Percentiles rank a stretch among this genome's conserved stretches.
Evolutionary conservation across 306 rosid species (phyloP).

Genomic region (Lotus japonicus): DNA sequence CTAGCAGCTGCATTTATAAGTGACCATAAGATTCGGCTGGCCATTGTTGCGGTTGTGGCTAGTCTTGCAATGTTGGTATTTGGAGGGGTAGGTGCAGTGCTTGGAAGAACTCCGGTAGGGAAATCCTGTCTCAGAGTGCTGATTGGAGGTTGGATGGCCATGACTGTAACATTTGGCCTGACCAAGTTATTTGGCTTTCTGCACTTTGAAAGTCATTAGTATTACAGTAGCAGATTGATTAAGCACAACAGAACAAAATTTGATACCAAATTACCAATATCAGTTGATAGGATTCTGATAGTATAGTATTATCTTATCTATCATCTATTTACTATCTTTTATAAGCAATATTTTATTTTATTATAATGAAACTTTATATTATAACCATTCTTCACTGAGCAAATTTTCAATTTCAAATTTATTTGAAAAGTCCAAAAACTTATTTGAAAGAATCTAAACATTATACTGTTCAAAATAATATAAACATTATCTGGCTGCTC

Average conservation of each 20-base stretch:
- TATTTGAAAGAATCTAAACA: background rate
- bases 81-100: constrained; percentile 18
- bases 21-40: background rate
- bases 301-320: too few species aligned
- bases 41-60: background rate
- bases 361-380: too few species aligned
- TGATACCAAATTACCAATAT: too few species aligned
- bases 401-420: background rate
- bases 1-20: background rate
- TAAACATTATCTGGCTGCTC: too few species aligned
- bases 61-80: background rate
- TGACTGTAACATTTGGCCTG: constrained; percentile 21
- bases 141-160: constrained; percentile 24
- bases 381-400: background rate
- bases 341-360: background rate
- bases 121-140: constrained; percentile 7
- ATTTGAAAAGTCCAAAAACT: background rate
- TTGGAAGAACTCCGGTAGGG: background rate
- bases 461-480: background rate
- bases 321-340: background rate
- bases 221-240: background rate
- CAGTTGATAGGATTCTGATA: too few species aligned
- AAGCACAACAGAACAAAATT: too few species aligned
- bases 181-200: background rate
- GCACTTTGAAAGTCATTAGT: background rate